Evolutionary conservation across 768 basidiomycete species (phyloP), one percentile per base, ranked within the genome.

Genomic region (Podaxis sp.): DNA sequence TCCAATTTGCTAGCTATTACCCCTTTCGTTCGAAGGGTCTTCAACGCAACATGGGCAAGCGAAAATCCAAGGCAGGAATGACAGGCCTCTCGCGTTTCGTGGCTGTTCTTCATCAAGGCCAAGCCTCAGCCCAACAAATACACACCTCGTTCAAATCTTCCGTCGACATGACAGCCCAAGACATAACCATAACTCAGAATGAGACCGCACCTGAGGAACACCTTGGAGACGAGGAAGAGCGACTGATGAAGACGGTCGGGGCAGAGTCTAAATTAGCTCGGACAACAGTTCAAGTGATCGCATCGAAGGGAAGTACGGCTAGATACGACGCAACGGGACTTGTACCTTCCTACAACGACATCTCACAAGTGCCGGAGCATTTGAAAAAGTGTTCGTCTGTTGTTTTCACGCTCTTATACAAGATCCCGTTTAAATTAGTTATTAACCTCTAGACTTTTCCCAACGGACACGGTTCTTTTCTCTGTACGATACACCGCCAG

Each of bases 391-490:
- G 94, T 95, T 67, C 62, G 89, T 77, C 42, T 54, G 50, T 53
- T 37, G 57, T 56, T 27, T 7, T 25, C 21, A 25, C 32, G 32
- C 21, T 10, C 27, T 38, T n/a, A 35, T 35, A 48, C 6, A 48
- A n/a, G 10, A 28, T 50, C 38, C 42, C 54, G 44, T 48, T 62
- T 21, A 54, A 50, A 9, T 35, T 55, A 35, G 25, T 35, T n/a
- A 10, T 44, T 37, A 32, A 18, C 3, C 36, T 60, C 50, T 44
- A 98, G 95, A 98, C 71, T 98, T 90, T 69, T 82, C 82, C 4
- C 96, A 98, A 71, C 80, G 96, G 35, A 80, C 84, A 57, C 85
- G 93, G 1, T 87, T 85, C 64, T 94, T 98, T 71, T 90, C 90
- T 0, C 74, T 85, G 32, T 95, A 93, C 66, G 82, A 87, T 25